These are phyloP conservation scores for Vigna unguiculata DNA, from an alignment of 306 rosid genomes.

Conservation along the genomic window DNA sequence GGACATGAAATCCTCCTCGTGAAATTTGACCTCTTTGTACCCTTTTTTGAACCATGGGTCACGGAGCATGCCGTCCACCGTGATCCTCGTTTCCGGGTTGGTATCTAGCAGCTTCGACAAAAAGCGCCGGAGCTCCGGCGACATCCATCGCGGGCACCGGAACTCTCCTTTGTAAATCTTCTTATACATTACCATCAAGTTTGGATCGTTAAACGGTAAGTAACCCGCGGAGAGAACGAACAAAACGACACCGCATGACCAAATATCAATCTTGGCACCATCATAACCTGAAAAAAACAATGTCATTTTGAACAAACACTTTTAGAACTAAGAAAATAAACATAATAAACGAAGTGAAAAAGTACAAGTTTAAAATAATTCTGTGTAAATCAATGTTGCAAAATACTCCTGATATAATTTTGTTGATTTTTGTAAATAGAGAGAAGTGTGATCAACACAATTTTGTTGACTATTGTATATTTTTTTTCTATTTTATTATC, in stretches of 20 bases:
- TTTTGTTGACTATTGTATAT: no score
- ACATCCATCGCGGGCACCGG: slow-evolving; percentile 59
- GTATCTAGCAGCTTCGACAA: slow-evolving; percentile 43
- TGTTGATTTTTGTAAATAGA: no score
- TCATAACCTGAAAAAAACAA: slow-evolving; percentile 42
- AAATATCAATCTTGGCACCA: slow-evolving; percentile 55
- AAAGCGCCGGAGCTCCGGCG: slow-evolving; percentile 49
- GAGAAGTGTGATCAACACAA: no score
- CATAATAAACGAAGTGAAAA: no score
- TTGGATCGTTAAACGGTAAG: slow-evolving; percentile 56
- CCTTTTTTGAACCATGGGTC: slow-evolving; percentile 59
- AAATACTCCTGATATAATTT: no score
- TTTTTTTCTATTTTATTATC: no score
- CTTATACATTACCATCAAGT: slow-evolving; percentile 53
- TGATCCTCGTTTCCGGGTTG: slow-evolving; percentile 56
- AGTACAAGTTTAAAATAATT: no score
- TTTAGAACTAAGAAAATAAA: no score
- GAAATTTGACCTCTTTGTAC: slow-evolving; percentile 37
- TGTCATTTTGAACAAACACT: not conserved
- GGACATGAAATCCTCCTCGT: slow-evolving; percentile 31
- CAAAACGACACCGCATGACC: slow-evolving; percentile 60
- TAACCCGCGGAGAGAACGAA: slow-evolving; percentile 52
- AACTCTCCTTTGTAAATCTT: slow-evolving; percentile 57
- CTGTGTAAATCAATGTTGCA: no score
- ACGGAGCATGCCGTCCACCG: slow-evolving; percentile 48